Conservation (phyloP, 2,329 filamentous ascomycete genomes). For the Alternaria consortialis region DNA sequence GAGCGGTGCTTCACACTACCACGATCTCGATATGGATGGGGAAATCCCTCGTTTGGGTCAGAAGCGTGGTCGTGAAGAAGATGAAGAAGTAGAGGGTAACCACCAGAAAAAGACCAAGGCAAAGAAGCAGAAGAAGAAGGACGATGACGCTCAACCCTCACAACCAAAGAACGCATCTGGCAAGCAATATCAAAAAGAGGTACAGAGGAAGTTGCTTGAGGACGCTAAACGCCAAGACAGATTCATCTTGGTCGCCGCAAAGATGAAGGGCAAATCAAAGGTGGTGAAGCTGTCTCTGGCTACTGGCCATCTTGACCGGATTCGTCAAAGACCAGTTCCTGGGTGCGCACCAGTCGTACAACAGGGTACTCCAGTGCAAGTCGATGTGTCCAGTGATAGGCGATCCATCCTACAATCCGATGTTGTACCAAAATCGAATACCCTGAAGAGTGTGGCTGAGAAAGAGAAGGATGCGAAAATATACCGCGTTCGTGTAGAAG, state of each 20-base stretch:
- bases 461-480: constrained; percentile 47
- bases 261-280: constrained; percentile 56
- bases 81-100: constrained; percentile 38
- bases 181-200: constrained; percentile 58
- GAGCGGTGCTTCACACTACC: constrained; percentile 32
- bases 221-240: constrained; percentile 56
- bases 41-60: constrained; percentile 44
- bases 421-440: constrained; percentile 31
- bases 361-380: constrained; percentile 32
- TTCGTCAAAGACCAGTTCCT: constrained; percentile 44
- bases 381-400: constrained; percentile 31
- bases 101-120: constrained; percentile 29
- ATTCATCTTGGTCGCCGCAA: constrained; percentile 57
- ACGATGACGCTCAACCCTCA: constrained; percentile 46
- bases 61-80: constrained; percentile 42
- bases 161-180: constrained; percentile 55
- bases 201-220: constrained; percentile 55
- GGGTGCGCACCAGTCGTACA: constrained; percentile 31
- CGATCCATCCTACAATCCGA: constrained; percentile 51
- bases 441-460: constrained; percentile 21
- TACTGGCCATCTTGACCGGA: constrained; percentile 47
- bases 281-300: constrained; percentile 54
- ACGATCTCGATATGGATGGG: constrained; percentile 33
- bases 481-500: constrained; percentile 50
- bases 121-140: constrained; percentile 45